Conservation (phyloP, 139 green algal genomes). For the Chlorella vulgaris region DNA sequence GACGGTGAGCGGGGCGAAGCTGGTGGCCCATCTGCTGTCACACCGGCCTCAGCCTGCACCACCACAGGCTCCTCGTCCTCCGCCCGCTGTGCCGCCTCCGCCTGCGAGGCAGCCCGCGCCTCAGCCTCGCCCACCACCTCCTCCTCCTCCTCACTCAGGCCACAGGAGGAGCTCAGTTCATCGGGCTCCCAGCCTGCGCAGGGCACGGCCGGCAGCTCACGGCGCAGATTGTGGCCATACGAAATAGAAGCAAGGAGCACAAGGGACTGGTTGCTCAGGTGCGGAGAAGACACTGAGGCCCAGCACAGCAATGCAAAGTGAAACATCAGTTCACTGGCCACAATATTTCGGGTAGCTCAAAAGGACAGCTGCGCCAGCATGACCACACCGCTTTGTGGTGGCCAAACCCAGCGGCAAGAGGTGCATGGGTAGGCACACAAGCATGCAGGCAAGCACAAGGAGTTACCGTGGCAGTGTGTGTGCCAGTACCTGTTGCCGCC, state of each 20-base stretch:
- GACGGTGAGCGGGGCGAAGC: too few relatives aligned
- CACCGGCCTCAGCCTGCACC: not conserved
- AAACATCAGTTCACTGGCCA: too few relatives aligned
- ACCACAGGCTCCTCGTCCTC: not conserved
- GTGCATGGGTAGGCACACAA: too few relatives aligned
- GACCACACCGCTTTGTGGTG: too few relatives aligned
- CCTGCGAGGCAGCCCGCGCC: not conserved
- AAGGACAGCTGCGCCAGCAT: too few relatives aligned
- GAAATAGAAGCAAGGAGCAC: not conserved
- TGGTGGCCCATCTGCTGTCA: not conserved
- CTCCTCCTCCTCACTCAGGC: not conserved
- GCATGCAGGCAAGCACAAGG: too few relatives aligned
- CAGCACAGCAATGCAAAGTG: too few relatives aligned
- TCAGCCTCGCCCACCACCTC: not conserved
- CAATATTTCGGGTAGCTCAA: too few relatives aligned
- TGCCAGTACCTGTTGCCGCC: not conserved
- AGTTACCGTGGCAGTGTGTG: too few relatives aligned
- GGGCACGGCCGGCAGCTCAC: not conserved
- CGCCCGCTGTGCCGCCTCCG: not conserved
- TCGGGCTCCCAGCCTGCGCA: slow-evolving; percentile 31
- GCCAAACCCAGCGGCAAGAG: too few relatives aligned
- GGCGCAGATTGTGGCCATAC: not conserved
- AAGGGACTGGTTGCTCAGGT: not conserved
- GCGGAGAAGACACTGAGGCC: too few relatives aligned
- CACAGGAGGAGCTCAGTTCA: slow-evolving; percentile 33